phyloP scores from a whole-genome alignment of 116 monocot species.

The Iris pallida region DNA sequence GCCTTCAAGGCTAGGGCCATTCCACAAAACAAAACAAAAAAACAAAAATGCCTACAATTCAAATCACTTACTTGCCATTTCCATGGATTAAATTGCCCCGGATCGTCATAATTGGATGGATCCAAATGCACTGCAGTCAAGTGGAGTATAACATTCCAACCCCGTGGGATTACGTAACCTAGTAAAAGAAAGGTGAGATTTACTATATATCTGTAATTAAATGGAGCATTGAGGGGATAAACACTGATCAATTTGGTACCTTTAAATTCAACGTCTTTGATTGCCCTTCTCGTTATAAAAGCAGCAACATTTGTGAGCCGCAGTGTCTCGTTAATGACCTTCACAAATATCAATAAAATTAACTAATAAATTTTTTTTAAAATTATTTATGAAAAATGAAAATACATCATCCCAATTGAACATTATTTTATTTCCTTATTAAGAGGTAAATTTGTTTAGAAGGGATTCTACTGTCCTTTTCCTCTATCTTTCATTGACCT shows the following conservation, averaged over 20 bases:
- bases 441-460: too few relatives aligned
- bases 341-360: constrained; percentile 1
- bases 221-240: neutral
- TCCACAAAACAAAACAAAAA: too few relatives aligned
- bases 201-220: neutral
- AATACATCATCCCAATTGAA: too few relatives aligned
- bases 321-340: constrained; percentile 10
- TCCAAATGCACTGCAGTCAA: constrained; percentile 3
- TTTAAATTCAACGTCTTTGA: neutral
- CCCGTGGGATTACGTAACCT: constrained; percentile 7
- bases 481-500: too few relatives aligned
- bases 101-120: neutral
- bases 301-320: neutral
- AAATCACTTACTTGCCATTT: neutral
- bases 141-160: neutral
- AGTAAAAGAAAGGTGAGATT: neutral
- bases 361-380: too few relatives aligned
- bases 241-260: neutral
- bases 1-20: too few relatives aligned
- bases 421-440: too few relatives aligned
- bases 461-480: too few relatives aligned
- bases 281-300: neutral
- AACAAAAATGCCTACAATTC: too few relatives aligned
- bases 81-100: neutral
- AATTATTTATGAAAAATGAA: too few relatives aligned